phyloP scores from a whole-genome alignment of 768 basidiomycete genomes.

The Russula virescens region DNA sequence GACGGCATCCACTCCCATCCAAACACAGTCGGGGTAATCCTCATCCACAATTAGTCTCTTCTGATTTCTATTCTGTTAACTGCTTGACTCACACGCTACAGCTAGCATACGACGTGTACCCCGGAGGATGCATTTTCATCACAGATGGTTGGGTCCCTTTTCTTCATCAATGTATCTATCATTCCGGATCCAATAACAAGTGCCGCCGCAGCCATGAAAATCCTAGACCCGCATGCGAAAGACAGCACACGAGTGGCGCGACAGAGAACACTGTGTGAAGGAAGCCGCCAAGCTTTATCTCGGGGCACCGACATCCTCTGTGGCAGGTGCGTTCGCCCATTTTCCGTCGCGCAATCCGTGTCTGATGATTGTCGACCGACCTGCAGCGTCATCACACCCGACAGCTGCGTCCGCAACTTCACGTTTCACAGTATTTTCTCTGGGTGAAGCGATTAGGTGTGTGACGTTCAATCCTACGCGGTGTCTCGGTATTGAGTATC shows the following conservation, averaged over 20 bases:
- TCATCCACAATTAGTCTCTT: background rate
- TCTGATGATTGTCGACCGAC: background rate
- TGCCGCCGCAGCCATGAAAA: slow-evolving; percentile 60
- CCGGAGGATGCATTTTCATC: slow-evolving; percentile 82
- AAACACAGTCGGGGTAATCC: slow-evolving; percentile 74
- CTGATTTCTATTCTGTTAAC: slow-evolving; percentile 1
- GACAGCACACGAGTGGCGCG: slow-evolving; percentile 85
- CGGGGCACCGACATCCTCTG: slow-evolving; percentile 82
- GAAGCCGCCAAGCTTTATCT: slow-evolving; percentile 75
- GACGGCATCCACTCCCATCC: slow-evolving; percentile 91
- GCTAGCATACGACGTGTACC: slow-evolving; percentile 79
- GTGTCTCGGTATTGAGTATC: slow-evolving; percentile 71
- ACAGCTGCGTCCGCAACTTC: slow-evolving; percentile 84
- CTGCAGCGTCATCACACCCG: slow-evolving; percentile 70
- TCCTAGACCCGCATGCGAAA: slow-evolving; percentile 75
- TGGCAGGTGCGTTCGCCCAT: slow-evolving; percentile 53
- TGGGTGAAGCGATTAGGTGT: slow-evolving; percentile 80
- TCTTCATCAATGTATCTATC: background rate
- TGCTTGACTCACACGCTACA: too few species aligned
- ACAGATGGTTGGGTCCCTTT: slow-evolving; percentile 77
- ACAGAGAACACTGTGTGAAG: slow-evolving; percentile 73
- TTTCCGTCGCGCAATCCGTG: background rate
- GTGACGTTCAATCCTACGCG: slow-evolving; percentile 84
- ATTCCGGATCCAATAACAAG: background rate
- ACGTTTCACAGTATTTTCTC: slow-evolving; percentile 74